phyloP scores from a whole-genome alignment of 208 protist genomes.

The Herpetomonas muscarum region DNA sequence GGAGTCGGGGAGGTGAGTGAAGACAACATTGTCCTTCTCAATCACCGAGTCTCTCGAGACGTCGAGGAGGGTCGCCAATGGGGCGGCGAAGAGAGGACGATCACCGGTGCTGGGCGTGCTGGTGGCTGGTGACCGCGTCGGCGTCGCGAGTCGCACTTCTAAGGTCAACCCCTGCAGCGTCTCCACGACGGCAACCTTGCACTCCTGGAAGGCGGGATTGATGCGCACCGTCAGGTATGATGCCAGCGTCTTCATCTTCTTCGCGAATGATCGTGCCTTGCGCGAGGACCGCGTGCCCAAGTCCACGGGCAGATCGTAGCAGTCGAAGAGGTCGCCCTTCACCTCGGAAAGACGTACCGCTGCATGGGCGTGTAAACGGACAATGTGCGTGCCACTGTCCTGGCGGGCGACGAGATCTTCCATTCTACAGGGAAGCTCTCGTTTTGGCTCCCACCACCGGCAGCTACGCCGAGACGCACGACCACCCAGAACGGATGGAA shows the following conservation, averaged over 20 bases:
- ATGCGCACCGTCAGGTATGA: constrained; percentile 41
- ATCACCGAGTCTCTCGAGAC: constrained; percentile 38
- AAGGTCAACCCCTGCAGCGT: constrained; percentile 31
- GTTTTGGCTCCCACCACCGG: too few relatives aligned
- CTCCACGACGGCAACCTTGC: constrained; percentile 28
- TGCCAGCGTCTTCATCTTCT: constrained; percentile 22
- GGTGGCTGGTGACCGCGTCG: not conserved
- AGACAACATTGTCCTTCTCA: constrained; percentile 40
- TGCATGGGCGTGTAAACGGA: constrained; percentile 25
- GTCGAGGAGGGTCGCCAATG: constrained; percentile 38
- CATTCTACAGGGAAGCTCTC: too few relatives aligned
- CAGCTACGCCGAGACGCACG: too few relatives aligned
- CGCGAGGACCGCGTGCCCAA: not conserved
- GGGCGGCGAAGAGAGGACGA: constrained; percentile 19
- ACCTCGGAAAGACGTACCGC: constrained; percentile 35
- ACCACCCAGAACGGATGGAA: too few relatives aligned
- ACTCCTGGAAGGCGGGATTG: constrained; percentile 43
- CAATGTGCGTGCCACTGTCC: constrained; percentile 5
- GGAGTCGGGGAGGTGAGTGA: constrained; percentile 26
- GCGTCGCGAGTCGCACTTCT: constrained; percentile 20
- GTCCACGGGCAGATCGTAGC: constrained; percentile 26
- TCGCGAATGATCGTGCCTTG: constrained; percentile 19
- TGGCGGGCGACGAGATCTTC: not conserved
- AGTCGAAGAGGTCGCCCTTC: constrained; percentile 27
- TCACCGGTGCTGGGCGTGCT: constrained; percentile 1